Conservation (phyloP, 345 rosid genomes). For the Hypericum androsaemum region DNA sequence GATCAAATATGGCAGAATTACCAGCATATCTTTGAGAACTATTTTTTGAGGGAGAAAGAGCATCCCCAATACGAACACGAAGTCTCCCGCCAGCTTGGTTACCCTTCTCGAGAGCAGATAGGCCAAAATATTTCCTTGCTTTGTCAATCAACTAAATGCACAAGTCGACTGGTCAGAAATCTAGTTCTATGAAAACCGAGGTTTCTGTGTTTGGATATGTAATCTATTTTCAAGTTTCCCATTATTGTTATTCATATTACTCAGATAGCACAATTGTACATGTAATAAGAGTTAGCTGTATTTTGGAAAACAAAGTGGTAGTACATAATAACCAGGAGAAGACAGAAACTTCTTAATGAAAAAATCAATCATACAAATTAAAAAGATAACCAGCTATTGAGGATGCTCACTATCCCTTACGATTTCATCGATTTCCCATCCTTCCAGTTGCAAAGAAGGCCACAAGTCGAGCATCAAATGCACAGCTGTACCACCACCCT, state of each 20-base stretch:
- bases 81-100: conserved; percentile 50
- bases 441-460: conserved; percentile 69
- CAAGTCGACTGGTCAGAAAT: conserved; percentile 6
- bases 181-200: background rate
- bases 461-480: conserved; percentile 66
- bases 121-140: conserved; percentile 53
- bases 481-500: conserved; percentile 95
- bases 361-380: too few species aligned
- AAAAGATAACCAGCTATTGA: too few species aligned
- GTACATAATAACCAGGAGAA: background rate
- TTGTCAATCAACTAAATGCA: conserved; percentile 52
- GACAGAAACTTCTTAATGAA: background rate
- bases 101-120: conserved; percentile 53
- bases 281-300: background rate
- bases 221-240: too few species aligned
- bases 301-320: background rate
- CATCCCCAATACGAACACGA: conserved; percentile 49
- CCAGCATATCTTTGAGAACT: conserved; percentile 50
- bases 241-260: too few species aligned
- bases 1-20: conserved; percentile 15
- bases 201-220: too few species aligned
- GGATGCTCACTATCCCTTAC: conserved; percentile 26
- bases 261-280: background rate
- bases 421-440: conserved; percentile 69
- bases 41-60: conserved; percentile 30